A percentile compares a stretch with the other conserved stretches of the same genome.
These are phyloP conservation scores for Lipomyces chichibuensis DNA, from an alignment of 805 yeast genomes.

Conservation along the genomic window DNA sequence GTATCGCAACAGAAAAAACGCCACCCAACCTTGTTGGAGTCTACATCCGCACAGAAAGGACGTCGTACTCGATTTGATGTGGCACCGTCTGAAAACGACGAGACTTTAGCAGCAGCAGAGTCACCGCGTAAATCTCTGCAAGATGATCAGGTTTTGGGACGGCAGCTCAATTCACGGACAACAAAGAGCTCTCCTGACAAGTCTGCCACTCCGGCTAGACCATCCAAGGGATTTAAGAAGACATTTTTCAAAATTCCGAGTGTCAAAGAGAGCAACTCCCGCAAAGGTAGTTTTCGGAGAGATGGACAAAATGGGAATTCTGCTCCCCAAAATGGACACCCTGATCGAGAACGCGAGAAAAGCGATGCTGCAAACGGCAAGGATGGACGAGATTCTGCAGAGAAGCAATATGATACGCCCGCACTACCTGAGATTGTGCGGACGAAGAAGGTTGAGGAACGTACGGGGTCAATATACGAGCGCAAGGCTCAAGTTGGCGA, in stretches of 20 bases:
- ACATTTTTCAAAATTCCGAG: constrained; percentile 33
- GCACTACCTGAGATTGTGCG: background rate
- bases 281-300: background rate
- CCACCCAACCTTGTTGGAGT: background rate
- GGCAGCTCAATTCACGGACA: background rate
- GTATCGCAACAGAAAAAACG: background rate
- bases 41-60: background rate
- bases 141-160: background rate
- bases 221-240: constrained; percentile 21
- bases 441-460: constrained; percentile 14
- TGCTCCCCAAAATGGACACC: background rate
- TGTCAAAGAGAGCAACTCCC: constrained; percentile 10
- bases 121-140: background rate
- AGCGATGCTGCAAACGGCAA: background rate
- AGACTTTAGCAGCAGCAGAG: background rate
- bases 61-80: constrained; percentile 14
- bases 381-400: background rate
- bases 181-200: background rate
- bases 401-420: background rate
- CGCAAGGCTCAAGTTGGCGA: constrained; percentile 93
- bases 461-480: constrained; percentile 52
- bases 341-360: background rate
- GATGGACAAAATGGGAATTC: background rate
- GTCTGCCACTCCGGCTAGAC: background rate
- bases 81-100: background rate